Conservation (phyloP, 179 eudicot species). For the Pouteria campechiana region DNA sequence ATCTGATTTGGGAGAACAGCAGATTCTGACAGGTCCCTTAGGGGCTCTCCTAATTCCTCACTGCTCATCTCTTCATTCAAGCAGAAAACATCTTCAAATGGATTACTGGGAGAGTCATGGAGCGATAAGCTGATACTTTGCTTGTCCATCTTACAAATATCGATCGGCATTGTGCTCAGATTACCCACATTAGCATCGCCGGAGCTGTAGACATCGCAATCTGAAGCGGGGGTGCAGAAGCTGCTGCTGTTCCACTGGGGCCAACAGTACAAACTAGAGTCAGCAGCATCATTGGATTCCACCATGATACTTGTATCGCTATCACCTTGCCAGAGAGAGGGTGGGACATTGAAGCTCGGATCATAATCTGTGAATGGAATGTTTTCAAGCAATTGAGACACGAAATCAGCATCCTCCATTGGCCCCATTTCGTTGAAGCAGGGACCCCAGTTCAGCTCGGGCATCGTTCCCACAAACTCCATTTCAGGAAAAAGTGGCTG, state of each 20-base stretch:
- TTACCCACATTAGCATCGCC: constrained; percentile 8
- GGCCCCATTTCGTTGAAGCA: too few relatives aligned
- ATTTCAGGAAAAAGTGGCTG: too few relatives aligned
- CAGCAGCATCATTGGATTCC: constrained; percentile 3
- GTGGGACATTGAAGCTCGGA: too few relatives aligned
- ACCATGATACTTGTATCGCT: too few relatives aligned
- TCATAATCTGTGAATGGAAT: neutral
- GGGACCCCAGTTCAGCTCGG: too few relatives aligned
- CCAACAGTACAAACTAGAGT: constrained; percentile 8
- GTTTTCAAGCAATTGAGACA: constrained; percentile 4
- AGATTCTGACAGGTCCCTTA: constrained; percentile 4
- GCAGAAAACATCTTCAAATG: constrained; percentile 10
- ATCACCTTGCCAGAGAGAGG: too few relatives aligned
- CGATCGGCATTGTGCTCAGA: constrained; percentile 8
- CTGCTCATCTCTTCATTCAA: constrained; percentile 8
- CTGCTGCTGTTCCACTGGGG: constrained; percentile 23
- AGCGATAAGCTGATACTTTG: constrained; percentile 1
- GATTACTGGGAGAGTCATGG: constrained; percentile 12
- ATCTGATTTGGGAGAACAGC: constrained; percentile 8
- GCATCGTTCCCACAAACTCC: too few relatives aligned
- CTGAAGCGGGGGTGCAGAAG: constrained; percentile 7
- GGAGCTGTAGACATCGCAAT: constrained; percentile 5
- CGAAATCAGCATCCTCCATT: constrained; percentile 17
- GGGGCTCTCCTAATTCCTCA: constrained; percentile 2
- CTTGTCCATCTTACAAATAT: constrained; percentile 5